Conservation (phyloP, 2,329 filamentous ascomycete genomes). For the Plectosphaerella plurivora region DNA sequence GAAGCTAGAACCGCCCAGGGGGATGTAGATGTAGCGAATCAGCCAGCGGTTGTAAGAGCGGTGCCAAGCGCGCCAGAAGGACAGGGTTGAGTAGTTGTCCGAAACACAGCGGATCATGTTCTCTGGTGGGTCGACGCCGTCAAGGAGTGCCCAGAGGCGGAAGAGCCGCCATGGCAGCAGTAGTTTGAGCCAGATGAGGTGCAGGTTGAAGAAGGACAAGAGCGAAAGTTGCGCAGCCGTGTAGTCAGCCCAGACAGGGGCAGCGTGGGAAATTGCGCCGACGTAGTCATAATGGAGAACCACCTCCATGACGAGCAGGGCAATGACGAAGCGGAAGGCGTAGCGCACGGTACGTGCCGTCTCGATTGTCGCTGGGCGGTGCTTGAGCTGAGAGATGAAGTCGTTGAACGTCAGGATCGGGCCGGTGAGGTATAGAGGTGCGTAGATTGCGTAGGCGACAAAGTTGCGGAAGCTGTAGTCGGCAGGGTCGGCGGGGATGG, state of each 20-base stretch:
- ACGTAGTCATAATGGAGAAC: constrained; percentile 91
- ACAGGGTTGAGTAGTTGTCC: constrained; percentile 85
- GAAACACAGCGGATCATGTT: constrained; percentile 98
- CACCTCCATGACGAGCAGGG: constrained; percentile 84
- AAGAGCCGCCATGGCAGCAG: constrained; percentile 98
- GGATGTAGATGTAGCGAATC: constrained; percentile 89
- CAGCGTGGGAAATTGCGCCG: constrained; percentile 80
- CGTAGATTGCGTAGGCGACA: constrained; percentile 83
- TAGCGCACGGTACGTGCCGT: constrained; percentile 71
- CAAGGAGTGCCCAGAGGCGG: constrained; percentile 88
- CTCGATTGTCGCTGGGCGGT: constrained; percentile 68
- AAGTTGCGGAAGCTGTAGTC: constrained; percentile 86
- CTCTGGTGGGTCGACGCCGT: constrained; percentile 91
- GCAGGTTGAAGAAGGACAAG: constrained; percentile 92
- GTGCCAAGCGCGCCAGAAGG: constrained; percentile 97
- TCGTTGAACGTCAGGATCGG: constrained; percentile 98
- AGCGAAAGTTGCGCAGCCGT: constrained; percentile 83
- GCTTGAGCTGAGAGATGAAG: constrained; percentile 82
- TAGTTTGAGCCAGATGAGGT: constrained; percentile 97
- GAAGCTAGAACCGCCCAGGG: constrained; percentile 69
- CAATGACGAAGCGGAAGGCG: constrained; percentile 73
- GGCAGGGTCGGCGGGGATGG: constrained; percentile 62
- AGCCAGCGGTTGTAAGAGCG: constrained; percentile 93
- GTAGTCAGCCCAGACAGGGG: constrained; percentile 77
- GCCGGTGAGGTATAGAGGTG: constrained; percentile 86